Evolutionary conservation across 2,329 filamentous ascomycete genomes (phyloP), one percentile per base, ranked within the genome.

Genomic region (Nigrograna mackinnonii): DNA sequence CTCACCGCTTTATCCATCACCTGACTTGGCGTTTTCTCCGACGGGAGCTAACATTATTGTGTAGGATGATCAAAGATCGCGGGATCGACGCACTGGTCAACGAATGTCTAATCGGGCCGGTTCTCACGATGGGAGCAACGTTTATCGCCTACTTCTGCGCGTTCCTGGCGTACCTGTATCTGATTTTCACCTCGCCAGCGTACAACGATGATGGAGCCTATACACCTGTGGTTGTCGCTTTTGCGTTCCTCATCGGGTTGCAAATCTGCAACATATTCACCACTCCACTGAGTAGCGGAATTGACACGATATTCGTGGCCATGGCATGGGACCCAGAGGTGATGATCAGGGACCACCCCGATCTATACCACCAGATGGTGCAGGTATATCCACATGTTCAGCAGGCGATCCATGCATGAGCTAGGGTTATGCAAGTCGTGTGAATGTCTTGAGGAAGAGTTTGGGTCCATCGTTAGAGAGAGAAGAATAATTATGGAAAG

Each of bases 251-350:
- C 39, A 91, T 96, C 50, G 92, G 92, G 5, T 72, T 96, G 52
- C 92, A 96, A 67, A 87, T 96, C 46, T 87, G 86, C 65, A 87
- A 95, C 67, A 82, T 95, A 50, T 95, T 96, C 71, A 88, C 92
- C 22, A 92, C 89, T 0, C 92, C 92, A 1, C 76, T 97, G 43
- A 85, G 85, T 50, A 91, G 86, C 57, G 92, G 92, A n/a, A 83
- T 95, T 49, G 88, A 95, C 54, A 95, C 91, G 0, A 88, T 96
- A 47, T 96, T 96, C 57, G 89, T 96, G 0, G 91, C 89, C 2
- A 78, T 78, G 67, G 81, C 79, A 2, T 84, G 80, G 79, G 79
- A 83, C 63, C 79, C 80, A 6, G 79, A 87, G 60, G 87, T 92
- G 6, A 73, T 96, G 74, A 86, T 90, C 64, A 76, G 81, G 31